phyloP scores from a whole-genome alignment of 192 early-diverging fungal species.

The Coemansia biformis region DNA sequence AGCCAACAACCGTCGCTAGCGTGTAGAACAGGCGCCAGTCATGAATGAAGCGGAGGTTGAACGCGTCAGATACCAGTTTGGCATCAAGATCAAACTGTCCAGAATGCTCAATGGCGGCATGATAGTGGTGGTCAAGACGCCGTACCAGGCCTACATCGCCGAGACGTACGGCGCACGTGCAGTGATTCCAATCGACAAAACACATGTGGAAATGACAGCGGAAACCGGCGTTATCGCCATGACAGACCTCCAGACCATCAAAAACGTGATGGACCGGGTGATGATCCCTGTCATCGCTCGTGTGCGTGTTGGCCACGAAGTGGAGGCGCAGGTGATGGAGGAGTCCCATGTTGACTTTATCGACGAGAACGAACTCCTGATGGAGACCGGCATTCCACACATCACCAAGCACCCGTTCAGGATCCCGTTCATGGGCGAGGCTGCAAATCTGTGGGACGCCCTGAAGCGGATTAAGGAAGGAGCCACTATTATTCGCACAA shows the following conservation, averaged over 20 bases:
- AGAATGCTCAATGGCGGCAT: slow-evolving; percentile 85
- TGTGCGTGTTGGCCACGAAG: slow-evolving; percentile 92
- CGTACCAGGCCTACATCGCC: slow-evolving; percentile 87
- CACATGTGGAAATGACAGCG: no score
- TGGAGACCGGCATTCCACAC: slow-evolving; percentile 70
- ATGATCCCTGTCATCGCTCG: slow-evolving; percentile 97
- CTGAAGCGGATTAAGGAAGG: slow-evolving; percentile 88
- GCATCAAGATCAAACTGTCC: slow-evolving; percentile 1
- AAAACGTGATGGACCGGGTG: slow-evolving; percentile 81
- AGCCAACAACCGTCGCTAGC: no score
- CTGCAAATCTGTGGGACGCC: slow-evolving; percentile 82
- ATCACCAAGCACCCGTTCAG: slow-evolving; percentile 85
- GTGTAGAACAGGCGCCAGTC: no score
- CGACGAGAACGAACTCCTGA: slow-evolving; percentile 40
- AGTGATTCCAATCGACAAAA: slow-evolving; percentile 92
- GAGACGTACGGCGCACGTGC: slow-evolving; percentile 91
- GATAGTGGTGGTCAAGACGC: slow-evolving; percentile 94
- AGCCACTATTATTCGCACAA: slow-evolving; percentile 91
- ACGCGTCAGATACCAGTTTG: background rate
- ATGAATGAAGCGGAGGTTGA: no score
- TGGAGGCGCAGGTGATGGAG: slow-evolving; percentile 73
- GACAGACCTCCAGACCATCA: slow-evolving; percentile 92
- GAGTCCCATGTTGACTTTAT: slow-evolving; percentile 1
- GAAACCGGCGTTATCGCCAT: no score
- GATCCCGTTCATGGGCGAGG: slow-evolving; percentile 88